Conservation (phyloP, 805 yeast genomes). For the Candida caryicola region DNA sequence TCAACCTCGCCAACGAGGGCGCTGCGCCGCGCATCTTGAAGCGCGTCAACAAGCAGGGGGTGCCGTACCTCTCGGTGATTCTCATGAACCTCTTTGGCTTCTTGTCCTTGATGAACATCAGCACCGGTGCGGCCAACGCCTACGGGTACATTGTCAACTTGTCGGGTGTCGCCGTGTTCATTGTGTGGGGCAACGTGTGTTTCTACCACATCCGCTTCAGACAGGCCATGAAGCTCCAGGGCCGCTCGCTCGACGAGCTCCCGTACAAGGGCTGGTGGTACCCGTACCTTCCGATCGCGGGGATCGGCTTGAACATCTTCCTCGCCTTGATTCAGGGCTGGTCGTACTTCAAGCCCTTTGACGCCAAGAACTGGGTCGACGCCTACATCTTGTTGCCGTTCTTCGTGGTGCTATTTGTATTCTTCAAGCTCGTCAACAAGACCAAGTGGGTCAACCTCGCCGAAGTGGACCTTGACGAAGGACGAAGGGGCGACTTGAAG, state of each 20-base stretch:
- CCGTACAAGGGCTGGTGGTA: slow-evolving; percentile 41
- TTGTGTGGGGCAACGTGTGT: slow-evolving; percentile 64
- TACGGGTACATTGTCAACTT: slow-evolving; percentile 59
- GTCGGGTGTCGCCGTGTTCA: slow-evolving; percentile 64
- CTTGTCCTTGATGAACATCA: slow-evolving; percentile 53
- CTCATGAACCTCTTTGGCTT: slow-evolving; percentile 54
- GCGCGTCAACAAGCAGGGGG: slow-evolving; percentile 54
- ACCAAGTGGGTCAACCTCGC: slow-evolving; percentile 41
- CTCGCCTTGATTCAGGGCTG: slow-evolving; percentile 65
- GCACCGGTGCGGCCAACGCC: slow-evolving; percentile 59
- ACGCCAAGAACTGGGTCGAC: slow-evolving; percentile 46
- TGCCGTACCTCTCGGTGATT: slow-evolving; percentile 60
- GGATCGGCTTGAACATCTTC: slow-evolving; percentile 48
- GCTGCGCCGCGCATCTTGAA: slow-evolving; percentile 57
- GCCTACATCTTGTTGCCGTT: slow-evolving; percentile 63
- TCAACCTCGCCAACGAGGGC: slow-evolving; percentile 60
- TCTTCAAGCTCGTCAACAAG: slow-evolving; percentile 37
- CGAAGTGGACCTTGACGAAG: slow-evolving; percentile 51
- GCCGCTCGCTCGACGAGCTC: slow-evolving; percentile 31
- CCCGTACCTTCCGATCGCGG: slow-evolving; percentile 51
- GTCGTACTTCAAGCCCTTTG: slow-evolving; percentile 59
- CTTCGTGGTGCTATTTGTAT: slow-evolving; percentile 41
- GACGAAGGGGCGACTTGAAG: slow-evolving; percentile 49
- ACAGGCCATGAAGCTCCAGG: slow-evolving; percentile 37
- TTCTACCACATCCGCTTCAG: slow-evolving; percentile 58